These are phyloP conservation scores for Mucor racemosus DNA, from an alignment of 371 early-diverging fungal species.

Conservation along the genomic window DNA sequence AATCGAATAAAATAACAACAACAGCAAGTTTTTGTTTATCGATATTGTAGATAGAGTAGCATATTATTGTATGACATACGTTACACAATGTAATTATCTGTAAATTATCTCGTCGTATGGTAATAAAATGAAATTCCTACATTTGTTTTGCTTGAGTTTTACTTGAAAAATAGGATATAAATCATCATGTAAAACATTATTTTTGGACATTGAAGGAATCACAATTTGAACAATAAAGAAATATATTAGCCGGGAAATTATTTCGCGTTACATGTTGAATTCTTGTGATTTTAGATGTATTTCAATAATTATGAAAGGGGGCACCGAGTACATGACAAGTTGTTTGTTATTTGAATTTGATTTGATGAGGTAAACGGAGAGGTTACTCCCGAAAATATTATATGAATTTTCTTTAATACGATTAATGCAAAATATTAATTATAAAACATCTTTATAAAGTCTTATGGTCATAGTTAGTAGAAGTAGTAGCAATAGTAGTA, in stretches of 20 bases:
- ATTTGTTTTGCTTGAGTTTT: background rate
- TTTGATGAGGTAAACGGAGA: background rate
- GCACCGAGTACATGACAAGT: background rate
- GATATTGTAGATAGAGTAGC: conserved; percentile 1
- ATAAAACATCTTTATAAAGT: too few relatives aligned
- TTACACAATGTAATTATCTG: background rate
- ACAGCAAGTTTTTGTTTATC: background rate
- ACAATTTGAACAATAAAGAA: background rate
- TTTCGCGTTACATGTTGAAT: background rate
- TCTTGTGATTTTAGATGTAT: background rate
- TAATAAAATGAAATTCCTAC: background rate
- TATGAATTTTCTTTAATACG: background rate
- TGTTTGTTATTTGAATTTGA: background rate
- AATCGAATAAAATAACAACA: background rate
- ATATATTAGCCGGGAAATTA: background rate
- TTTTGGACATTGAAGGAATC: background rate
- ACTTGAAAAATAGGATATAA: background rate
- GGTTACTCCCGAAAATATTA: background rate
- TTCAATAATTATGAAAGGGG: background rate
- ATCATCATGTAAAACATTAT: background rate
- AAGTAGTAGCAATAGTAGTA: background rate
- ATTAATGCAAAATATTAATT: background rate
- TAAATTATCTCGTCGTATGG: background rate
- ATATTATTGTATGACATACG: background rate
- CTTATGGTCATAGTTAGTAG: background rate